A percentile compares a stretch with the other conserved stretches of the same genome.
These are phyloP conservation scores for Protomyces inundatus DNA, from an alignment of 1,139 yeast genomes.

Conservation along the genomic window DNA sequence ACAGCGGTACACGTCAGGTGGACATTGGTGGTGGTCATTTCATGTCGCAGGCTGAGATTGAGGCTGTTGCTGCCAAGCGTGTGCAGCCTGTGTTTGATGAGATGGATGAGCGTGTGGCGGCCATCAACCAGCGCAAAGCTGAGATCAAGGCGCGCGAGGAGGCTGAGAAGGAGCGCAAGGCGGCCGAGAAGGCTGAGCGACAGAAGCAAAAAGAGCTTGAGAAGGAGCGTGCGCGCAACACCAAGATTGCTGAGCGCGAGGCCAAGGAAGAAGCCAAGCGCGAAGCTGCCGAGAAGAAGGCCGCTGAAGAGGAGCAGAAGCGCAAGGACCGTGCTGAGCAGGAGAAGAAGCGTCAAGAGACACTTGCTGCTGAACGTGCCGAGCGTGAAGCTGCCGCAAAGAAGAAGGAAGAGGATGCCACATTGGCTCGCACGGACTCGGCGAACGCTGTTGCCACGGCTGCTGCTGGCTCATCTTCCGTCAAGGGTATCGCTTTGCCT, in stretches of 20 bases:
- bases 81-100: constrained; percentile 21
- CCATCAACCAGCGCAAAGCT: constrained; percentile 22
- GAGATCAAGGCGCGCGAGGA: constrained; percentile 13
- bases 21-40: constrained; percentile 22
- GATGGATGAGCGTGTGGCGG: constrained; percentile 25
- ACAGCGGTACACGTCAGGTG: constrained; percentile 1
- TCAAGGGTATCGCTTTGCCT: neutral
- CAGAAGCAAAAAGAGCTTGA: constrained; percentile 17
- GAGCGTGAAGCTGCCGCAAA: constrained; percentile 7
- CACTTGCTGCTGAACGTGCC: constrained; percentile 3
- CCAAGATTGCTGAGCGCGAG: constrained; percentile 12
- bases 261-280: constrained; percentile 11
- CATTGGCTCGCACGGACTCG: constrained; percentile 5
- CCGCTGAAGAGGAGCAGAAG: constrained; percentile 5
- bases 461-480: neutral
- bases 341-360: constrained; percentile 6
- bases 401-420: neutral
- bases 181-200: constrained; percentile 17
- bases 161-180: constrained; percentile 17
- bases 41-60: constrained; percentile 25
- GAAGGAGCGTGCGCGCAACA: constrained; percentile 14
- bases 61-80: constrained; percentile 21
- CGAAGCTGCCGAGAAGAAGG: constrained; percentile 8
- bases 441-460: constrained; percentile 23
- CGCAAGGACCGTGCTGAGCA: constrained; percentile 1